Conservation (phyloP, 2,329 filamentous ascomycete species). For the Graphilbum sp. region DNA sequence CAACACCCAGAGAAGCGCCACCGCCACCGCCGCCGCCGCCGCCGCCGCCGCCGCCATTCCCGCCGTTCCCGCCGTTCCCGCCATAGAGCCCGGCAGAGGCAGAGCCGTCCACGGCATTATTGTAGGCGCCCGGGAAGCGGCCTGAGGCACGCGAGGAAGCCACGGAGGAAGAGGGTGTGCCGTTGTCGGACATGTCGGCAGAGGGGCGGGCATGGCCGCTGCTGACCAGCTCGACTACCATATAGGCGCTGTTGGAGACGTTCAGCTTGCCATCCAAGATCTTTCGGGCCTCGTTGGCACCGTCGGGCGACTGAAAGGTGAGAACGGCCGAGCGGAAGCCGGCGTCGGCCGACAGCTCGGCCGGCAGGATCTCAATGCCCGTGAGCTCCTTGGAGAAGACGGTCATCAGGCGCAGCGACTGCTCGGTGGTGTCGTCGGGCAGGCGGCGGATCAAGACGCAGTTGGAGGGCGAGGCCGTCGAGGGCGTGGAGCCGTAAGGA, state of each 20-base stretch:
- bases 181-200: slow-evolving; percentile 9
- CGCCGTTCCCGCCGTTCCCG: background rate
- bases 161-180: slow-evolving; percentile 20
- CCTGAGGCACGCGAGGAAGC: slow-evolving; percentile 28
- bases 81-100: slow-evolving; percentile 30
- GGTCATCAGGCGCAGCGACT: slow-evolving; percentile 38
- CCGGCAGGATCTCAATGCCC: slow-evolving; percentile 31
- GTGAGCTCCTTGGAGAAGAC: slow-evolving; percentile 40
- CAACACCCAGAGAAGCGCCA: too few relatives aligned
- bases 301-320: slow-evolving; percentile 33
- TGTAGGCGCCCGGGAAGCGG: slow-evolving; percentile 46
- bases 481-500: slow-evolving; percentile 23
- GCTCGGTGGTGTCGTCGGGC: slow-evolving; percentile 35
- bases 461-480: slow-evolving; percentile 18
- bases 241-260: slow-evolving; percentile 30
- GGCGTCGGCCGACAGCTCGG: slow-evolving; percentile 31
- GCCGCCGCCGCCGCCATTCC: background rate
- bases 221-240: slow-evolving; percentile 41
- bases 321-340: slow-evolving; percentile 35
- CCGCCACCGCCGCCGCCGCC: background rate
- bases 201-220: slow-evolving; percentile 14
- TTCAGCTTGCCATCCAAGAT: slow-evolving; percentile 41
- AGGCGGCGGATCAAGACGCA: slow-evolving; percentile 37
- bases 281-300: slow-evolving; percentile 37
- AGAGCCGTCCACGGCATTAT: slow-evolving; percentile 11